Base-by-base conservation (phyloP, 345 rosid species). In the Salix arbutifolia region DNA sequence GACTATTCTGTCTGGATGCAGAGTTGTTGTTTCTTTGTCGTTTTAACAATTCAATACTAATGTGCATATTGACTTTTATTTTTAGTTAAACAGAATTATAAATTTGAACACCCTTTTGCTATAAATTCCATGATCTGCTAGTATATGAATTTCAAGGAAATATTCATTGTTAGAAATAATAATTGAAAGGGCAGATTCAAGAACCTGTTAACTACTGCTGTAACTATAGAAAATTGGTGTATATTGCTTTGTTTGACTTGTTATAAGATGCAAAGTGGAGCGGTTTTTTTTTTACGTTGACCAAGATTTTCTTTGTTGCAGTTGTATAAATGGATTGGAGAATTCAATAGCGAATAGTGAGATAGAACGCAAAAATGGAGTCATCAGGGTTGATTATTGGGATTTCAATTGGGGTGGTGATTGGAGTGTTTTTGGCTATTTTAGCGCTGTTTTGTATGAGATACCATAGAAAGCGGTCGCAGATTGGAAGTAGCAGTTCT, bases 401-500 rank as follows among this genome's bases (percentile, higher is more conserved):
- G 82, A 91, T 91, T 78, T 92, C 97, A 4, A 87, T 89, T 5
- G 99, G 99, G 48, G 86, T 96, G 78, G 99, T 94, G 84, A 92
- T 96, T 25, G 99, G 99, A 52, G 90, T 94, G 79, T 68, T 87
- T 69, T 80, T 94, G 82, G 98, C 98, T 76, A 76, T 91, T 71
- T 79, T 86, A 26, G 87, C 86, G 17, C 80, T 94, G 46, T 80
- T 89, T 12, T 87, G 97, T 75, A 28, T 86, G 70, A 85, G 88
- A 79, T 92, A 87, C 80, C 94, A 91, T 30, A 88, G 96, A 77
- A 94, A 90, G 82, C 76, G 86, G 56, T 87, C 98, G 31, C 99
- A 92, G 91, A 92, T 94, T 78, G 96, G 92, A 52, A 96, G 81
- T 77, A 94, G 93, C 81, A 92, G 97, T 48, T 96, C 99, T 12